A percentile compares a stretch with the other conserved stretches of the same genome.
phyloP scores from a whole-genome alignment of 2,329 filamentous ascomycete species.

The Fusarium illudens region DNA sequence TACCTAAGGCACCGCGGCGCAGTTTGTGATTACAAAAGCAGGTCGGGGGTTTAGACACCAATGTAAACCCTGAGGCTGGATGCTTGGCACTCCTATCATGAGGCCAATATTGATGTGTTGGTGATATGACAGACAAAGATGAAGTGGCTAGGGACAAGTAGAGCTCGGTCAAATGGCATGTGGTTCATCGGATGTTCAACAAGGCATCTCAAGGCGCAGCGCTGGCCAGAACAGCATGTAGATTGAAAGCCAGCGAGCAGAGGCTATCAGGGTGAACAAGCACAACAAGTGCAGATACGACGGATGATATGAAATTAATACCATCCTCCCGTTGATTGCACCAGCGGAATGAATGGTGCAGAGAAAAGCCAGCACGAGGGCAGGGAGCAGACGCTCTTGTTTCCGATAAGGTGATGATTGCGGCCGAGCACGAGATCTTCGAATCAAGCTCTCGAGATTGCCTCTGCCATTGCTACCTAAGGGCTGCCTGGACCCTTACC shows the following conservation, averaged over 20 bases:
- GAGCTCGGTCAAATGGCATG: background rate
- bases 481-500: conserved; percentile 8
- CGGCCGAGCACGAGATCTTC: background rate
- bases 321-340: background rate
- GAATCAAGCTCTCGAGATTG: conserved; percentile 9
- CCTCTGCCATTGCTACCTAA: conserved; percentile 23
- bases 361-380: background rate
- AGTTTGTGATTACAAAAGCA: conserved; percentile 17
- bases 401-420: background rate
- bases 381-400: background rate
- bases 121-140: background rate
- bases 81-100: background rate
- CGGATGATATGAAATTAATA: background rate
- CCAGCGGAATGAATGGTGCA: background rate
- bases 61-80: background rate
- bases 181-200: background rate
- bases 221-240: background rate
- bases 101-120: background rate
- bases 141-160: background rate
- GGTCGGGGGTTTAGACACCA: background rate
- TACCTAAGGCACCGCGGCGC: background rate
- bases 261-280: background rate
- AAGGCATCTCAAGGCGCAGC: background rate
- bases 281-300: background rate
- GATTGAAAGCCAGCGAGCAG: background rate